A percentile compares a stretch with the other conserved stretches of the same genome.
Evolutionary conservation across 2,329 filamentous ascomycete genomes (phyloP).

Genomic region (Microdochium paspali): DNA sequence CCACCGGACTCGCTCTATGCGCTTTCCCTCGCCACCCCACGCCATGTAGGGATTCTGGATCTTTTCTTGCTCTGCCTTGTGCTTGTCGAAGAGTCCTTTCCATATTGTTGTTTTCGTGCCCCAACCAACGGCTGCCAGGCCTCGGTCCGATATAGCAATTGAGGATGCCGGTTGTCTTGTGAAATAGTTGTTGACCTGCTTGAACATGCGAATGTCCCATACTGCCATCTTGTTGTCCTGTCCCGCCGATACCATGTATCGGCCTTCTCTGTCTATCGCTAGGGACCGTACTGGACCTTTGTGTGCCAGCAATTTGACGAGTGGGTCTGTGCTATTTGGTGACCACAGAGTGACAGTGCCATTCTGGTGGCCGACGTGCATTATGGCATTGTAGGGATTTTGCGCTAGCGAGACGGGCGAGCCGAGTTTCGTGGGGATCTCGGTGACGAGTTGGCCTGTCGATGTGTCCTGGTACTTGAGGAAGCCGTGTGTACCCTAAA

Average conservation of each 20-base stretch:
- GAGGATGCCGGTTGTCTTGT: constrained; percentile 75
- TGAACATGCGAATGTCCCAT: constrained; percentile 93
- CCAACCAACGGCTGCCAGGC: constrained; percentile 82
- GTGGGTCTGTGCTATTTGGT: constrained; percentile 74
- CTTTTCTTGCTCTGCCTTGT: constrained; percentile 61
- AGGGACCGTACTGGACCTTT: constrained; percentile 78
- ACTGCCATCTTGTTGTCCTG: constrained; percentile 89
- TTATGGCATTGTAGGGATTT: constrained; percentile 85
- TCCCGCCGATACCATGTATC: constrained; percentile 91
- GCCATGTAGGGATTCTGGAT: constrained; percentile 84
- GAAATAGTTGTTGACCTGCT: constrained; percentile 83
- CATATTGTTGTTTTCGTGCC: constrained; percentile 84
- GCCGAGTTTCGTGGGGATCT: constrained; percentile 77
- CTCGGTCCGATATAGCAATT: constrained; percentile 80
- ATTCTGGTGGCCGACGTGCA: constrained; percentile 91
- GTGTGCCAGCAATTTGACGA: constrained; percentile 88
- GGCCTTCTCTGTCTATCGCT: constrained; percentile 78
- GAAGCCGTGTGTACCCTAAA: constrained; percentile 67
- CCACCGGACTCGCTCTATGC: constrained; percentile 75
- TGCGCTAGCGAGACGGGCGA: constrained; percentile 76
- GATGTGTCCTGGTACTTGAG: constrained; percentile 94
- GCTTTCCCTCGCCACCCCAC: constrained; percentile 80
- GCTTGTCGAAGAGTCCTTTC: constrained; percentile 79
- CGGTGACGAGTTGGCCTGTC: constrained; percentile 79
- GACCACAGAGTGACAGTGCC: constrained; percentile 94